These are phyloP conservation scores for Hygrophorus russula DNA, from an alignment of 768 basidiomycete genomes.

Conservation along the genomic window DNA sequence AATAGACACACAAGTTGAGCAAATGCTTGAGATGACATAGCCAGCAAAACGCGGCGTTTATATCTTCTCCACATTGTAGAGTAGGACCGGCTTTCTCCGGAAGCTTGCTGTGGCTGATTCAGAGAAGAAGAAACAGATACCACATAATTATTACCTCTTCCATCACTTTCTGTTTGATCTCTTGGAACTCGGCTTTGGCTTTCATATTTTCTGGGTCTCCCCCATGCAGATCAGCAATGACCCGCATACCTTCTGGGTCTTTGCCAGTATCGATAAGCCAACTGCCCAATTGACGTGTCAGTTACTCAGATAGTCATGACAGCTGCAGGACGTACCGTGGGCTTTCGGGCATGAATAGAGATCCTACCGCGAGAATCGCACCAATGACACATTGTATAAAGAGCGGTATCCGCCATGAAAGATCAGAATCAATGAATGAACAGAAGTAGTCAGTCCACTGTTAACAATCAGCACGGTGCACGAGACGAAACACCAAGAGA, in stretches of 20 bases:
- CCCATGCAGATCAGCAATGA: conserved; percentile 84
- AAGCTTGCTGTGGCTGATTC: conserved; percentile 46
- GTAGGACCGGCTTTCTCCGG: conserved; percentile 71
- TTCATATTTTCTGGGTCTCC: conserved; percentile 55
- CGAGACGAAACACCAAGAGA: not conserved
- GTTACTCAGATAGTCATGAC: not conserved
- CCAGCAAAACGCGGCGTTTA: conserved; percentile 77
- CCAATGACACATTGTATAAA: conserved; percentile 86
- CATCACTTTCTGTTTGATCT: conserved; percentile 74
- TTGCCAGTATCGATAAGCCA: conserved; percentile 86
- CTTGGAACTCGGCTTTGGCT: conserved; percentile 77
- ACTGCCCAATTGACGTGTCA: conserved; percentile 30
- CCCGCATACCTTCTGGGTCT: conserved; percentile 73
- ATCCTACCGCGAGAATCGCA: conserved; percentile 63
- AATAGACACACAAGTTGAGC: conserved; percentile 69
- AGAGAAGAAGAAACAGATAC: not conserved
- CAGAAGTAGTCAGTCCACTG: conserved; percentile 94
- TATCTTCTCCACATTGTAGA: conserved; percentile 78
- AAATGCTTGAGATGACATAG: conserved; percentile 93
- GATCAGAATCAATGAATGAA: conserved; percentile 76
- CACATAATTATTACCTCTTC: conserved; percentile 40
- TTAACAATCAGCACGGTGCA: not conserved
- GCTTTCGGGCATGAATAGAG: conserved; percentile 80
- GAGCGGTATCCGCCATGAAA: conserved; percentile 88
- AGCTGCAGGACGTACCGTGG: conserved; percentile 43